Percentiles rank a stretch among this genome's conserved stretches.
Evolutionary conservation across 1,284 basidiomycete genomes (phyloP).

Genomic region (Rhodotorula sp.): DNA sequence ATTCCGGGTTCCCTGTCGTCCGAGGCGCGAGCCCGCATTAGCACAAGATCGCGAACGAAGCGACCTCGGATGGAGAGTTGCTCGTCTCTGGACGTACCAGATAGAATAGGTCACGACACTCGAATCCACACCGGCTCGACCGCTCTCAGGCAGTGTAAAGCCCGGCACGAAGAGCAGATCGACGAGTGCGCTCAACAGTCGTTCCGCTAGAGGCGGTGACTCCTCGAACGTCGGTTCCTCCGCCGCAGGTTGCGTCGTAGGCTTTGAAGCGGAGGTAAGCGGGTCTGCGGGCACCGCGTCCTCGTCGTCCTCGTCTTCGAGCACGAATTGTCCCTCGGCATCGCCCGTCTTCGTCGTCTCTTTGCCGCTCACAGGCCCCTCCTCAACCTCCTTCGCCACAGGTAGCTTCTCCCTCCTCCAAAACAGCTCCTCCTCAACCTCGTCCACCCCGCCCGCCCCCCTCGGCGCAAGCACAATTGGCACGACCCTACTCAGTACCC

Average conservation of each 20-base stretch:
- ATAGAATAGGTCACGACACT: constrained; percentile 82
- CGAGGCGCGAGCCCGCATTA: too few relatives aligned
- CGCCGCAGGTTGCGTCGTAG: neutral
- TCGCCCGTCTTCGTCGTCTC: constrained; percentile 39
- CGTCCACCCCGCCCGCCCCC: constrained; percentile 46
- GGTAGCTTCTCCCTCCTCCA: constrained; percentile 55
- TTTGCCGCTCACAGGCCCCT: neutral
- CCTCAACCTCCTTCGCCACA: neutral
- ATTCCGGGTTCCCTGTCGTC: constrained; percentile 37
- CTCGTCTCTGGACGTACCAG: constrained; percentile 58
- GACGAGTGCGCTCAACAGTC: constrained; percentile 70
- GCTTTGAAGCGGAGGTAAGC: neutral
- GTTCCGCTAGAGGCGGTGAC: constrained; percentile 72
- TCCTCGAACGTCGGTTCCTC: constrained; percentile 49
- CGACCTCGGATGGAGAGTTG: too few relatives aligned
- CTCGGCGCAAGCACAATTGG: constrained; percentile 82
- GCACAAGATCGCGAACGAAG: too few relatives aligned
- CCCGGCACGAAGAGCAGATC: constrained; percentile 88
- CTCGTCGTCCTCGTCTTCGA: constrained; percentile 64
- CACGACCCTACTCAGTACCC: constrained; percentile 79
- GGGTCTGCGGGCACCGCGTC: neutral
- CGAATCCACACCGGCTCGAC: constrained; percentile 59
- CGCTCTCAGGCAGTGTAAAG: constrained; percentile 74
- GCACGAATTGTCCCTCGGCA: constrained; percentile 49
- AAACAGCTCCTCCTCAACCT: constrained; percentile 67